A percentile compares a stretch with the other conserved stretches of the same genome.
phyloP scores from a whole-genome alignment of 352 stramenopile genomes.

The Phytopythium oedochilum region DNA sequence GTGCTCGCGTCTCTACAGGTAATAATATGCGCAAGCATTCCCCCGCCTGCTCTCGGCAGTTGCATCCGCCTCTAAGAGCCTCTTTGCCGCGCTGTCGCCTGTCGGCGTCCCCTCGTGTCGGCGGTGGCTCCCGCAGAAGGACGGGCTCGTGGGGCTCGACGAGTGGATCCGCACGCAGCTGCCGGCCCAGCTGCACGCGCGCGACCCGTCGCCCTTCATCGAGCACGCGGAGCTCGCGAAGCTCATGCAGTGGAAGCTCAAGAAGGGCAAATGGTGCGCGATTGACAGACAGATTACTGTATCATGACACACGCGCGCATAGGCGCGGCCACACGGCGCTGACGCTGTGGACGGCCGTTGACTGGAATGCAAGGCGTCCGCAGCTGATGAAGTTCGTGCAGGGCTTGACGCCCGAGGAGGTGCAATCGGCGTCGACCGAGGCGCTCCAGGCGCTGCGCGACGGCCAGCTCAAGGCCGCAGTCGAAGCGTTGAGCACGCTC shows the following conservation, averaged over 20 bases:
- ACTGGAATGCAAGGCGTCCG: conserved; percentile 20
- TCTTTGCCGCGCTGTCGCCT: not conserved
- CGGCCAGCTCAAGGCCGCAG: conserved; percentile 30
- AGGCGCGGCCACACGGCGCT: not conserved
- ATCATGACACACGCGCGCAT: not conserved
- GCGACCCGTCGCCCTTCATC: conserved; percentile 46
- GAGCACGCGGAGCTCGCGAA: conserved; percentile 47
- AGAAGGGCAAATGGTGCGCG: conserved; percentile 77
- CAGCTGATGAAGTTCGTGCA: conserved; percentile 74
- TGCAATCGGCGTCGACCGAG: conserved; percentile 38
- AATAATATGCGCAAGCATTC: too few relatives aligned
- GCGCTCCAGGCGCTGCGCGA: conserved; percentile 28
- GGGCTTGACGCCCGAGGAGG: conserved; percentile 30
- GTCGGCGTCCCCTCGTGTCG: too few relatives aligned
- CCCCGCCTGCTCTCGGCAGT: too few relatives aligned
- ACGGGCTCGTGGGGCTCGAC: conserved; percentile 51
- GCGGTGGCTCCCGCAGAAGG: conserved; percentile 53
- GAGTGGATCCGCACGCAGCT: conserved; percentile 46
- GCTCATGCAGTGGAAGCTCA: conserved; percentile 84
- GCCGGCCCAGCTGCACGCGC: conserved; percentile 29
- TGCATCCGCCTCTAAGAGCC: not conserved
- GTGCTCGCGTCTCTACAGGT: conserved; percentile 37
- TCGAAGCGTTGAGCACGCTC: conserved; percentile 44
- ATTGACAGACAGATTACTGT: not conserved
- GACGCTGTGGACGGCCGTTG: not conserved